A percentile compares a stretch with the other conserved stretches of the same genome.
These are phyloP conservation scores for Linnemannia exigua DNA, from an alignment of 192 early-diverging fungal genomes.

Conservation along the genomic window DNA sequence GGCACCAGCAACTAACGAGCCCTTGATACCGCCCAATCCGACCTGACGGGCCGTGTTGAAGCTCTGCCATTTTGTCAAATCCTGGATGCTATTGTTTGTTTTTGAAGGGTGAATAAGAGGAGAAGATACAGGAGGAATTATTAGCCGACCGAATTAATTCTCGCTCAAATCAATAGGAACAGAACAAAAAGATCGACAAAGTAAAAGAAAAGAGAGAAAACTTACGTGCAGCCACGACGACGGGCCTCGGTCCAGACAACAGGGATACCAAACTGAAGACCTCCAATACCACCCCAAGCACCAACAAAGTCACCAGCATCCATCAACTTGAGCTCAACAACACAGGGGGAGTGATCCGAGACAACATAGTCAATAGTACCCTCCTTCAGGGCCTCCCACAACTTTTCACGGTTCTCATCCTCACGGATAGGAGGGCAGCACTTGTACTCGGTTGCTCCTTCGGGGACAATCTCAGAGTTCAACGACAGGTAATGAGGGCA, in stretches of 20 bases:
- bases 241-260: slow-evolving; percentile 84
- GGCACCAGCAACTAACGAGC: slow-evolving; percentile 73
- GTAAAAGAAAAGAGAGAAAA: not conserved
- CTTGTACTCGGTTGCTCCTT: slow-evolving; percentile 84
- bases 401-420: slow-evolving; percentile 71
- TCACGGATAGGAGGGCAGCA: slow-evolving; percentile 89
- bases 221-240: slow-evolving; percentile 71
- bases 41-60: slow-evolving; percentile 74
- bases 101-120: not conserved
- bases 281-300: slow-evolving; percentile 88
- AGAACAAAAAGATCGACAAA: not conserved
- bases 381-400: slow-evolving; percentile 83
- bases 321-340: slow-evolving; percentile 79
- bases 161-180: not conserved
- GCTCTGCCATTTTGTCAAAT: slow-evolving; percentile 75
- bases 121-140: not conserved
- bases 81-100: slow-evolving; percentile 57
- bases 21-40: slow-evolving; percentile 74
- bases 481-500: slow-evolving; percentile 88
- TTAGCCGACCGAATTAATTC: not conserved
- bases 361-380: slow-evolving; percentile 88
- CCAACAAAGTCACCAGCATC: slow-evolving; percentile 82
- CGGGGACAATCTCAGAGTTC: slow-evolving; percentile 74
- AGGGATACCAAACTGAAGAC: slow-evolving; percentile 84
- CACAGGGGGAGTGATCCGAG: slow-evolving; percentile 88